Conservation (phyloP, 331 rosid genomes). For the Rosa hybrid region DNA sequence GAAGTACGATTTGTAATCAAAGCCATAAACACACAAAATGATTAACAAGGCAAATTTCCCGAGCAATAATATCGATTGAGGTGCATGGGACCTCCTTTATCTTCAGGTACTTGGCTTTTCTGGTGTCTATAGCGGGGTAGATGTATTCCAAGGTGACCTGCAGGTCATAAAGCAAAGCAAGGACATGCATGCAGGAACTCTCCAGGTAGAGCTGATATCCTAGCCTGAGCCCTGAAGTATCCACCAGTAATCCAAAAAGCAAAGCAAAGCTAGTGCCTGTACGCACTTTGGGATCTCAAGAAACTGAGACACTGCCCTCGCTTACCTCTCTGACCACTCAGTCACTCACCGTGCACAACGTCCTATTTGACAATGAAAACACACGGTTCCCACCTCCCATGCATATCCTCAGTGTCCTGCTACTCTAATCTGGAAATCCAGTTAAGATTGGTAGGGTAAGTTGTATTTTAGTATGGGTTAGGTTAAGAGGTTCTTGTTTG, state of each 20-base stretch:
- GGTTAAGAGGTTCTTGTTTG: background rate
- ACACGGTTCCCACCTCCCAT: background rate
- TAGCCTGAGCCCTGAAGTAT: background rate
- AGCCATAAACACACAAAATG: background rate
- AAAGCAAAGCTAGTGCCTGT: background rate
- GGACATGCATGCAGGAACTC: background rate
- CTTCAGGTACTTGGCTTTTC: background rate
- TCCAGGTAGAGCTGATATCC: background rate
- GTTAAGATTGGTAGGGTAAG: background rate
- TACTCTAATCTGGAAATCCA: constrained; percentile 5
- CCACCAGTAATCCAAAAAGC: background rate
- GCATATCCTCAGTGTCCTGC: background rate
- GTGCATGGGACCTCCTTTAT: background rate
- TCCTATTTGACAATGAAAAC: background rate
- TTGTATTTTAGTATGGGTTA: background rate
- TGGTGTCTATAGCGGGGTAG: background rate
- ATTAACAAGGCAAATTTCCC: background rate
- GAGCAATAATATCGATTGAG: background rate
- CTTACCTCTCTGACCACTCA: background rate
- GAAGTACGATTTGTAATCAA: background rate
- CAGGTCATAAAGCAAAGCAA: background rate
- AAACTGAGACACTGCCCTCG: background rate
- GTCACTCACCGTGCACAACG: background rate
- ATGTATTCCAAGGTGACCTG: background rate
- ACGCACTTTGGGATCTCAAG: background rate